Percentiles rank a stretch among this genome's conserved stretches.
Evolutionary conservation across 2,329 filamentous ascomycete genomes (phyloP).

Genomic region (Albophoma yamanashiensis): DNA sequence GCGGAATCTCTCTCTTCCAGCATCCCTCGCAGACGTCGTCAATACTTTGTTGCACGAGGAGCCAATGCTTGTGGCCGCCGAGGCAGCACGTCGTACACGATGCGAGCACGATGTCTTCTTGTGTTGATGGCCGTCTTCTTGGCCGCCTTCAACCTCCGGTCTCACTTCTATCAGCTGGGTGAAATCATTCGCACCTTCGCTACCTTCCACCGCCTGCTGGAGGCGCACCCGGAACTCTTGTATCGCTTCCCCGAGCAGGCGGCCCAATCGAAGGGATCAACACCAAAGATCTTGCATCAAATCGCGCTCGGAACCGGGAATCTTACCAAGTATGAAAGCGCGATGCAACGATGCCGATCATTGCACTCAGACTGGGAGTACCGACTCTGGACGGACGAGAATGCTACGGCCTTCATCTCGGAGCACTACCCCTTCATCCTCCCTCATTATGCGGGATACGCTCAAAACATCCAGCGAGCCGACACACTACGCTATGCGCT

Average conservation of each 20-base stretch:
- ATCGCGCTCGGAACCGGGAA: constrained; percentile 27
- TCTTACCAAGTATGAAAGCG: constrained; percentile 20
- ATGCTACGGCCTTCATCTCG: constrained; percentile 10
- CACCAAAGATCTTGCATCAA: constrained; percentile 15
- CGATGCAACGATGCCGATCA: constrained; percentile 9
- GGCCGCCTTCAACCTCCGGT: neutral
- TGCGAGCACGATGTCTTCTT: neutral
- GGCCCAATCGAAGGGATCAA: neutral
- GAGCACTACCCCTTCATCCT: constrained; percentile 10
- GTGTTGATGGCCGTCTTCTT: neutral
- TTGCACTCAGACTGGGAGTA: constrained; percentile 12
- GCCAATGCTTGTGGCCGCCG: neutral
- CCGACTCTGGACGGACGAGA: constrained; percentile 12
- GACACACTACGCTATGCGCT: constrained; percentile 12
- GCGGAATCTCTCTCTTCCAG: neutral
- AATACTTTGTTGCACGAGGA: neutral
- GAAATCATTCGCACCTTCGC: neutral
- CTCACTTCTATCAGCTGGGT: neutral
- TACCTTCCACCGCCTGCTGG: neutral
- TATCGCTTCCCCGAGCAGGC: neutral
- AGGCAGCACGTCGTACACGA: neutral
- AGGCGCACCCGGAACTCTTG: neutral
- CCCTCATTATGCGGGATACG: constrained; percentile 10
- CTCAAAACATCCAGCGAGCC: constrained; percentile 12
- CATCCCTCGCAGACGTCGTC: neutral